Percentiles rank a stretch among this genome's conserved stretches.
phyloP scores from a whole-genome alignment of 176 grass and related monocot genomes.

The Zea luxurians region DNA sequence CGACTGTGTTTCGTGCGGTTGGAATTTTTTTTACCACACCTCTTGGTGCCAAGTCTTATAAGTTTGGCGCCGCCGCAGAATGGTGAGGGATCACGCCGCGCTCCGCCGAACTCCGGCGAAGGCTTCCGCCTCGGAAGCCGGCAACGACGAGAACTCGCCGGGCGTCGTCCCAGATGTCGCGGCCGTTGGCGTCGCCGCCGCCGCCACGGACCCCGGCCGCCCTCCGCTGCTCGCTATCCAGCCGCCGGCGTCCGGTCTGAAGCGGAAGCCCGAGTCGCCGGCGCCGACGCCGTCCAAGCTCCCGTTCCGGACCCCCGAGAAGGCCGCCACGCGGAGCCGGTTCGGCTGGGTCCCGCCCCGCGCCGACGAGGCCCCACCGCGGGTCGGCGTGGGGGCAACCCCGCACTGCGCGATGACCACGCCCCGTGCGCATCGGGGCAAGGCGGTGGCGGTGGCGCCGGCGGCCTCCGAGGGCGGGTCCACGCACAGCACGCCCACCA shows the following conservation, averaged over 20 bases:
- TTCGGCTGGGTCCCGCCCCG: conserved; percentile 67
- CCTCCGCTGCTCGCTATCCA: conserved; percentile 54
- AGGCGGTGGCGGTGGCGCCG: conserved; percentile 13
- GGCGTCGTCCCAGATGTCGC: conserved; percentile 18
- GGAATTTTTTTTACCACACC: not conserved
- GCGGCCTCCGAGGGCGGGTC: conserved; percentile 61
- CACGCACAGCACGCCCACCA: conserved; percentile 72
- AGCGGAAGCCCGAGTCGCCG: conserved; percentile 65
- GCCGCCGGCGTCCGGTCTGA: conserved; percentile 39
- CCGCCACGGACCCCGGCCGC: not conserved
- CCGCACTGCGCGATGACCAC: conserved; percentile 34
- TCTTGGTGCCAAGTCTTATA: not conserved
- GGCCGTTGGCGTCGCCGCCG: not conserved
- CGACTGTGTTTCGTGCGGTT: not conserved
- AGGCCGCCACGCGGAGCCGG: conserved; percentile 46
- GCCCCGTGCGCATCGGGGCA: conserved; percentile 51
- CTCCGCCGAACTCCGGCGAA: conserved; percentile 42
- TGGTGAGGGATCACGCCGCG: conserved; percentile 59
- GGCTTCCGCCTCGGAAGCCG: conserved; percentile 42
- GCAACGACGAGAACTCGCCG: conserved; percentile 57
- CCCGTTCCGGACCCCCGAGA: conserved; percentile 81
- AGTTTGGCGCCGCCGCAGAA: conserved; percentile 27
- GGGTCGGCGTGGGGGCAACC: conserved; percentile 11
- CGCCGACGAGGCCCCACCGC: conserved; percentile 43
- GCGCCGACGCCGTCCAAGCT: conserved; percentile 59